phyloP scores from a whole-genome alignment of 148 eudicot genomes.

The Drosera capensis region DNA sequence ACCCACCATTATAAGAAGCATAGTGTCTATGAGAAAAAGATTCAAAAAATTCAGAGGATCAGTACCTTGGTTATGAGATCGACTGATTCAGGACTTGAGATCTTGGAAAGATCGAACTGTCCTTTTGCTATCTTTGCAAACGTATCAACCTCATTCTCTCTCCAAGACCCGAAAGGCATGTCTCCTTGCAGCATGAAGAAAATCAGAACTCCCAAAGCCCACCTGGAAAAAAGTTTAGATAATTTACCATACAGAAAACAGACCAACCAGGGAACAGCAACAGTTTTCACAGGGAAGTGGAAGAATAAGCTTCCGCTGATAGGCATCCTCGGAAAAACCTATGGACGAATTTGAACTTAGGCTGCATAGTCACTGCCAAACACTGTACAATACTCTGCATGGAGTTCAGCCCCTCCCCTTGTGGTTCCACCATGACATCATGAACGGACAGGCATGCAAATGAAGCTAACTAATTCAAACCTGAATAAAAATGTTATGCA shows the following conservation, averaged over 20 bases:
- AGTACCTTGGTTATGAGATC: constrained; percentile 82
- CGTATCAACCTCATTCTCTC: constrained; percentile 80
- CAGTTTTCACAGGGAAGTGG: not conserved
- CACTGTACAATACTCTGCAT: too few relatives aligned
- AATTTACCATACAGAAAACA: not conserved
- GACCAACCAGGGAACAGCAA: not conserved
- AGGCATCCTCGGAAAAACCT: too few relatives aligned
- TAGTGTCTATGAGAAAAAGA: not conserved
- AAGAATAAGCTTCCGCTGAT: too few relatives aligned
- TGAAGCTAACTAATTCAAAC: too few relatives aligned
- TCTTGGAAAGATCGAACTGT: constrained; percentile 56
- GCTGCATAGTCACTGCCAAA: too few relatives aligned
- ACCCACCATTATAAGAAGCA: not conserved
- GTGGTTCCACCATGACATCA: too few relatives aligned
- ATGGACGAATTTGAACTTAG: too few relatives aligned
- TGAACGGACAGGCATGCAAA: too few relatives aligned
- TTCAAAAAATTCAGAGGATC: not conserved
- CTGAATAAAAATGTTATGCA: too few relatives aligned
- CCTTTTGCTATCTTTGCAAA: constrained; percentile 83
- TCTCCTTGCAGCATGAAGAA: constrained; percentile 90
- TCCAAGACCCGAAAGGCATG: constrained; percentile 98
- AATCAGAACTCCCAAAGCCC: constrained; percentile 88
- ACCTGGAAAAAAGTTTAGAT: constrained; percentile 36
- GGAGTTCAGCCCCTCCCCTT: too few relatives aligned
- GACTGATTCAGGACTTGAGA: constrained; percentile 48